Conservation (phyloP, 2,329 filamentous ascomycete species). For the Aspergillus calidoustus region DNA sequence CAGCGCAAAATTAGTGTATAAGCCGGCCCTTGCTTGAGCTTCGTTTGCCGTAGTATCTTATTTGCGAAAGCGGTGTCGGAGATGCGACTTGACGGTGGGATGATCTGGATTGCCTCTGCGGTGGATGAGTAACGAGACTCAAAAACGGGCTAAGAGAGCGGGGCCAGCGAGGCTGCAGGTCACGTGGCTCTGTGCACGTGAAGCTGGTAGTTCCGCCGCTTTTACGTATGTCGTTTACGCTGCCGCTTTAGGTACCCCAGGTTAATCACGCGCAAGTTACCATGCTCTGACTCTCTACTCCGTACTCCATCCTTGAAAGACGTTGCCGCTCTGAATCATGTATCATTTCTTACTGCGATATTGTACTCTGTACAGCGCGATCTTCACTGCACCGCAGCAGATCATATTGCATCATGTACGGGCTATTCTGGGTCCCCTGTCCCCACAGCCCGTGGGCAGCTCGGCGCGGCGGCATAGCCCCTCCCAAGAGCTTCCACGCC, state of each 20-base stretch:
- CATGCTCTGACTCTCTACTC: too few species aligned
- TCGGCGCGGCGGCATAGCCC: neutral
- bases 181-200: neutral
- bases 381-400: slow-evolving; percentile 3
- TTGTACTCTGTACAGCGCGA: neutral
- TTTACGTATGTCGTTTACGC: neutral
- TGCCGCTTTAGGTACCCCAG: neutral
- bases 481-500: slow-evolving; percentile 2
- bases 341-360: neutral
- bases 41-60: neutral
- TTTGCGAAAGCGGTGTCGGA: neutral
- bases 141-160: neutral
- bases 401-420: slow-evolving; percentile 9
- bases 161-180: neutral
- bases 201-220: neutral
- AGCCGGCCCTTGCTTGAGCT: neutral
- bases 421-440: slow-evolving; percentile 2
- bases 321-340: neutral
- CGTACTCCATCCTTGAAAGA: neutral
- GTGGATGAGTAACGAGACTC: slow-evolving; percentile 7
- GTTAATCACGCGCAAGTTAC: neutral
- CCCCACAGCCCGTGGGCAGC: slow-evolving; percentile 1
- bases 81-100: slow-evolving; percentile 6
- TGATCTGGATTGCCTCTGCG: slow-evolving; percentile 11
- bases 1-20: neutral